These are phyloP conservation scores for Candida ortonii DNA, from an alignment of 805 yeast species.

Conservation along the genomic window DNA sequence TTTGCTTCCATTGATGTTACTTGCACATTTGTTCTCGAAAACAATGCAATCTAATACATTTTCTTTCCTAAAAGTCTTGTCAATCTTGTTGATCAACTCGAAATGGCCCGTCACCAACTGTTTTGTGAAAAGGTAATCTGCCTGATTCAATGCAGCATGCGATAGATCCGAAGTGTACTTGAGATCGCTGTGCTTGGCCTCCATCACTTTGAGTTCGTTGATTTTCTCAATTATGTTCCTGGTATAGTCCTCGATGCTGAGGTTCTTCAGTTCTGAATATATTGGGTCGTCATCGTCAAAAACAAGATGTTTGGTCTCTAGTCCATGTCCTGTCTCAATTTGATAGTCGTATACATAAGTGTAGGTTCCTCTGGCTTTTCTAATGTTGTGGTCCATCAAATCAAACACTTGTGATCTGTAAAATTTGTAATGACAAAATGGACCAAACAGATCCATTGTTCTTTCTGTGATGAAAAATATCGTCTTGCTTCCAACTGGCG, in stretches of 20 bases:
- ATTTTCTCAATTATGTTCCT: constrained; percentile 21
- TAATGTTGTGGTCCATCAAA: constrained; percentile 34
- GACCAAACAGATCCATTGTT: constrained; percentile 77
- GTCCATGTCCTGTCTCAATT: constrained; percentile 28
- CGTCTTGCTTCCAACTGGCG: constrained; percentile 48
- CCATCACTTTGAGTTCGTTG: constrained; percentile 24
- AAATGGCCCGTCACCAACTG: constrained; percentile 30
- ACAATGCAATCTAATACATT: constrained; percentile 58
- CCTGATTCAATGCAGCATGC: constrained; percentile 29
- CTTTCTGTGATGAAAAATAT: constrained; percentile 78
- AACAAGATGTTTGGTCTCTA: constrained; percentile 22
- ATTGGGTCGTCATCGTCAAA: constrained; percentile 29
- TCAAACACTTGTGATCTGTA: constrained; percentile 94
- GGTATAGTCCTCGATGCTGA: constrained; percentile 27
- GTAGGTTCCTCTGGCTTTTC: constrained; percentile 26
- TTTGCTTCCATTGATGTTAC: constrained; percentile 65
- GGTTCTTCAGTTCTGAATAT: constrained; percentile 25
- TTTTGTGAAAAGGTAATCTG: constrained; percentile 22
- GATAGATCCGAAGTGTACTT: constrained; percentile 27
- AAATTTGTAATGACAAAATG: constrained; percentile 82
- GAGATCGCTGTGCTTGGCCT: constrained; percentile 23
- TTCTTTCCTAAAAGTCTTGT: constrained; percentile 47
- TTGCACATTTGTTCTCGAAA: constrained; percentile 78
- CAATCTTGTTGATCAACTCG: constrained; percentile 51
- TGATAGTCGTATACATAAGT: constrained; percentile 26